Evolutionary conservation across 2,329 filamentous ascomycete genomes (phyloP).

Genomic region (Herpotrichia juniperi): DNA sequence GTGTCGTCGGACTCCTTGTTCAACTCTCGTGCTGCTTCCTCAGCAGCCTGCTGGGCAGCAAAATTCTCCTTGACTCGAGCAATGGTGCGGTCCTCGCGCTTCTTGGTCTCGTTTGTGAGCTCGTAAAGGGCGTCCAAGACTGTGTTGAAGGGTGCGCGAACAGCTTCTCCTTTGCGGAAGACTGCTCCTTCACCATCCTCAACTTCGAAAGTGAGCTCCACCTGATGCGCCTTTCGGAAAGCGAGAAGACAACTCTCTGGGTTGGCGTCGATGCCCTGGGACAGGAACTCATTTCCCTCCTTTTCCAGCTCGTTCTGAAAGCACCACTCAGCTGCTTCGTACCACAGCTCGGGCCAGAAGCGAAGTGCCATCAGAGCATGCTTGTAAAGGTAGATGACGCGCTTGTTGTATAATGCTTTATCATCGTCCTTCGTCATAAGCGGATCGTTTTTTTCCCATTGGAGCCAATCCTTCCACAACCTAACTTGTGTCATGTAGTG

Average conservation of each 20-base stretch:
- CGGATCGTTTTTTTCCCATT: conserved; percentile 93
- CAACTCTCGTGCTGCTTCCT: conserved; percentile 44
- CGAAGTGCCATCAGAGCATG: conserved; percentile 91
- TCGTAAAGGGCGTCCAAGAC: conserved; percentile 88
- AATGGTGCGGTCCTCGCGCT: conserved; percentile 68
- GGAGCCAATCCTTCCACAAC: conserved; percentile 91
- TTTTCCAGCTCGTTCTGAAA: conserved; percentile 75
- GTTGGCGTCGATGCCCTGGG: conserved; percentile 84
- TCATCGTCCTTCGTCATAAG: conserved; percentile 87
- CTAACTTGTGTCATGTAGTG: conserved; percentile 85
- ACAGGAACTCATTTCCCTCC: conserved; percentile 79
- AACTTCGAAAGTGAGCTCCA: conserved; percentile 78
- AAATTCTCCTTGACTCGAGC: conserved; percentile 62
- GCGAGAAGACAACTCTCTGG: conserved; percentile 91
- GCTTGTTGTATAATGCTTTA: conserved; percentile 72
- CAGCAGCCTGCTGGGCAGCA: conserved; percentile 52
- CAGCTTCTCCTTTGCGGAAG: conserved; percentile 69
- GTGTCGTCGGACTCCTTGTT: conserved; percentile 44
- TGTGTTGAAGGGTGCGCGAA: conserved; percentile 82
- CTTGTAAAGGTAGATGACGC: conserved; percentile 89
- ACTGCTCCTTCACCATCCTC: conserved; percentile 77
- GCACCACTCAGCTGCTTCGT: conserved; percentile 91
- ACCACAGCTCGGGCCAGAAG: conserved; percentile 97
- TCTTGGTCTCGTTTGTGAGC: conserved; percentile 73
- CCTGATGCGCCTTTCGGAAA: conserved; percentile 85